These are phyloP conservation scores for Nephromyces sp. DNA, from an alignment of 169 alveolate genomes.

Conservation along the genomic window DNA sequence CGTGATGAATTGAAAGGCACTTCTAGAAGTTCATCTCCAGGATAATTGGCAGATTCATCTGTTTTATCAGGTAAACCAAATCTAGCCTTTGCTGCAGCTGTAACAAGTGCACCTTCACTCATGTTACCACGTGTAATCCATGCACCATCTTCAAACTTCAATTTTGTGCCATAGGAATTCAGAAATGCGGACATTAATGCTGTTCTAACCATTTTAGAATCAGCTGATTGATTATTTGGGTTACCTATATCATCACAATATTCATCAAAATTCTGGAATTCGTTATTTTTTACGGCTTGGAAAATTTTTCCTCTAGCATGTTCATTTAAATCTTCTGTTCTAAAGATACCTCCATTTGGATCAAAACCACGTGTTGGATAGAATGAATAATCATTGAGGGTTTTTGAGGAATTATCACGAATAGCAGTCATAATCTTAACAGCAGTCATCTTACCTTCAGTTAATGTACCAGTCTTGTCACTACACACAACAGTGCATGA, in stretches of 20 bases:
- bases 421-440: constrained; percentile 51
- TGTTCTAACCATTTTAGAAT: constrained; percentile 48
- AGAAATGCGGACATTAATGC: constrained; percentile 64
- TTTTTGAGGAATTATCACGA: constrained; percentile 19
- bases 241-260: constrained; percentile 6
- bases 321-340: constrained; percentile 35
- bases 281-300: constrained; percentile 6
- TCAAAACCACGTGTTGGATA: constrained; percentile 77
- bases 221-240: background rate
- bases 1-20: constrained; percentile 76
- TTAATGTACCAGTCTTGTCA: constrained; percentile 95
- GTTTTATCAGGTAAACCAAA: constrained; percentile 33
- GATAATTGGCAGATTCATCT: constrained; percentile 14
- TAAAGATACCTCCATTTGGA: constrained; percentile 76
- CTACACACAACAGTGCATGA: constrained; percentile 91
- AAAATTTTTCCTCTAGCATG: constrained; percentile 7
- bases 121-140: constrained; percentile 71
- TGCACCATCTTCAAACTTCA: constrained; percentile 41
- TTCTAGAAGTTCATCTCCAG: constrained; percentile 50
- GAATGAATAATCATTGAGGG: constrained; percentile 44
- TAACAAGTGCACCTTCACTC: constrained; percentile 79
- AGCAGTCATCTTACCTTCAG: constrained; percentile 89
- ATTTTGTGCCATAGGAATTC: constrained; percentile 66
- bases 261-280: constrained; percentile 14
- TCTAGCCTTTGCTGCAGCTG: constrained; percentile 77